Evolutionary conservation across 2,329 filamentous ascomycete genomes (phyloP).

Genomic region (Fusarium buxicola): DNA sequence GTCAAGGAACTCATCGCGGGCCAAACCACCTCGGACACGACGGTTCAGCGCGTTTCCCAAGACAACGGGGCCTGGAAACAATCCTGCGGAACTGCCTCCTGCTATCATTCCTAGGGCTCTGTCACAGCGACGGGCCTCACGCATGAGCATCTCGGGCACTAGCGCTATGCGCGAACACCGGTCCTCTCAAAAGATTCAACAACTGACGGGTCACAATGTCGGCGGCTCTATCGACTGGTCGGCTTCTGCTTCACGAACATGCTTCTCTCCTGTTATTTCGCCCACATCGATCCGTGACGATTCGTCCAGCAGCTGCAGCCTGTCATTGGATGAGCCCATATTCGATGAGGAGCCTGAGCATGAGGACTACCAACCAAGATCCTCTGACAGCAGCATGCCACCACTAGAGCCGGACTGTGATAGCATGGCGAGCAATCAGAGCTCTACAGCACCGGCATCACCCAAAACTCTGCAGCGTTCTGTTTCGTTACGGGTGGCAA

Average conservation of each 20-base stretch:
- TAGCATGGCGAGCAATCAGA: slow-evolving; percentile 40
- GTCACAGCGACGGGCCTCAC: slow-evolving; percentile 31
- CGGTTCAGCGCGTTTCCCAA: slow-evolving; percentile 37
- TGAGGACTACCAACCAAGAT: slow-evolving; percentile 29
- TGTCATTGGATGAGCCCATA: slow-evolving; percentile 38
- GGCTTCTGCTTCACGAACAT: slow-evolving; percentile 9
- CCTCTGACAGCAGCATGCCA: slow-evolving; percentile 37
- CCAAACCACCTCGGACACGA: slow-evolving; percentile 9
- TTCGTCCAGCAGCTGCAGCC: slow-evolving; percentile 40
- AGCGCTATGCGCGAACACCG: slow-evolving; percentile 39
- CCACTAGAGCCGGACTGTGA: slow-evolving; percentile 44
- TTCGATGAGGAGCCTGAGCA: slow-evolving; percentile 38
- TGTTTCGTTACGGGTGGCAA: slow-evolving; percentile 28
- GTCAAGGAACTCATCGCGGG: slow-evolving; percentile 16
- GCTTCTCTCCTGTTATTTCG: slow-evolving; percentile 36
- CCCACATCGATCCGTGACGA: slow-evolving; percentile 37
- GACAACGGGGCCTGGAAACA: slow-evolving; percentile 34
- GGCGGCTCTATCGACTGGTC: slow-evolving; percentile 41
- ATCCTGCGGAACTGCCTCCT: slow-evolving; percentile 31
- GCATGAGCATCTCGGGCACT: slow-evolving; percentile 34
- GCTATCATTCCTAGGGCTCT: slow-evolving; percentile 21
- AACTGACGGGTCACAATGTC: slow-evolving; percentile 57
- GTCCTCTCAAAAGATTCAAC: slow-evolving; percentile 55
- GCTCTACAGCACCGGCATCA: slow-evolving; percentile 36
- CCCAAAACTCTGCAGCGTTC: slow-evolving; percentile 27